Evolutionary conservation across 148 eudicot species (phyloP).

Genomic region (Dysphania ambrosioides): DNA sequence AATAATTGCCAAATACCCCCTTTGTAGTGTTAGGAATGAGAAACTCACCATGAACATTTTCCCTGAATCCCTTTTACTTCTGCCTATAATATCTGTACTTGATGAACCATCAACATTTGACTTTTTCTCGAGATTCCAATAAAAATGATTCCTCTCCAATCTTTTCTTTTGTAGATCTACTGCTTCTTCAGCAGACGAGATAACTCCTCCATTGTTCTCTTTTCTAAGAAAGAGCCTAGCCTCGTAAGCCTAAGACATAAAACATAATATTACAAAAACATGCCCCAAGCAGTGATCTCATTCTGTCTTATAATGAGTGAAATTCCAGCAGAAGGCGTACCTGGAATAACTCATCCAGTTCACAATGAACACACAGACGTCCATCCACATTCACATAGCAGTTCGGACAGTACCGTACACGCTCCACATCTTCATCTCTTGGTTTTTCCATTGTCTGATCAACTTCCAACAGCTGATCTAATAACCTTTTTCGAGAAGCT

Average conservation of each 20-base stretch:
- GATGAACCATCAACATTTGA: constrained; percentile 41
- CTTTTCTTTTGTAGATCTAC: constrained; percentile 57
- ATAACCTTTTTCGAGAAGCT: constrained; percentile 54
- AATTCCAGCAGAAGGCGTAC: constrained; percentile 29
- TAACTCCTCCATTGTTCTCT: constrained; percentile 51
- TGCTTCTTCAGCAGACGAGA: constrained; percentile 78
- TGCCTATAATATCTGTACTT: constrained; percentile 32
- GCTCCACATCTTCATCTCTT: constrained; percentile 66
- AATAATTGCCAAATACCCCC: no score
- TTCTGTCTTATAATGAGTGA: constrained; percentile 9
- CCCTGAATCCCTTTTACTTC: constrained; percentile 68
- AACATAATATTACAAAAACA: background rate
- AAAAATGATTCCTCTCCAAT: constrained; percentile 58
- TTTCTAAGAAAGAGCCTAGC: constrained; percentile 89
- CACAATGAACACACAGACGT: constrained; percentile 78
- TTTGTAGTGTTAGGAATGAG: background rate
- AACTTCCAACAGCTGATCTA: constrained; percentile 64
- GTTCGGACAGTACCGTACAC: constrained; percentile 77
- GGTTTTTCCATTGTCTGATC: constrained; percentile 79
- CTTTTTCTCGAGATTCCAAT: constrained; percentile 48
- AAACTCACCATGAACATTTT: constrained; percentile 60
- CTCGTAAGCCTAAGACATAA: constrained; percentile 67
- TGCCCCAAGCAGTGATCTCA: background rate
- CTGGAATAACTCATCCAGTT: constrained; percentile 80
- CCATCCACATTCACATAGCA: constrained; percentile 69